Base-by-base conservation (phyloP, 768 basidiomycete genomes). In the Calvatia gigantea region DNA sequence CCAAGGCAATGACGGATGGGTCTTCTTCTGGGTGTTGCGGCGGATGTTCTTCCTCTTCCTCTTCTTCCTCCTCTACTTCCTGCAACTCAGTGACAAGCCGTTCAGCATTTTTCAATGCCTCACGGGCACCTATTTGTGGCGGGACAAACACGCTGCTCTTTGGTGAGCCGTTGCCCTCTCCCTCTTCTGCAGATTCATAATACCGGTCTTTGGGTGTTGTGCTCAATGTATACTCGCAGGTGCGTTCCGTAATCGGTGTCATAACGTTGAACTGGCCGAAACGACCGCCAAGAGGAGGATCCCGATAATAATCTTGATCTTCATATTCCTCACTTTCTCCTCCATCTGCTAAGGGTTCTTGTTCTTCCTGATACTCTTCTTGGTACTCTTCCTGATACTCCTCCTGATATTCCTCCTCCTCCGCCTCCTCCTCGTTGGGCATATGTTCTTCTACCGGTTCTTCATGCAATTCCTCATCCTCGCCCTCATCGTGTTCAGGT, bases 201-300 rank as follows among this genome's bases (percentile, higher is more conserved):
- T 64, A 60, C 14, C 64, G 61, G 23, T 73, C 70, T 58, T 74
- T 76, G 15, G 80, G 79, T 2, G 80, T 81, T 14, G 83, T 87
- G 61, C 84, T 87, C 29, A 77, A 77, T 2, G 89, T 79, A 53
- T 70, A 95, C 69, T 98, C 97, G 63, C 83, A 82, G 8, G 97
- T 98, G 38, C 95, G 80, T 70, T 99, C 97, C 11, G 92, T 92
- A 69, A 98, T 98, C 2, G 97, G 96, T 7, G 96, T 98, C 94
- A 99, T 94, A 54, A 95, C 86, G 65, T 89, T 86, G 71, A 98
- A 90, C 56, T 81, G 77, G 32, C 88, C 89, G 65, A 91, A 89
- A 25, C 90, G 82, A 15, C 89, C 86, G 14, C 86, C 87, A 48
- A 87, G 74, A 27, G 88, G 86, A 17, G 77, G 71, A 21, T 78